Conservation (phyloP, 306 rosid genomes). For the Castanopsis chinensis region DNA sequence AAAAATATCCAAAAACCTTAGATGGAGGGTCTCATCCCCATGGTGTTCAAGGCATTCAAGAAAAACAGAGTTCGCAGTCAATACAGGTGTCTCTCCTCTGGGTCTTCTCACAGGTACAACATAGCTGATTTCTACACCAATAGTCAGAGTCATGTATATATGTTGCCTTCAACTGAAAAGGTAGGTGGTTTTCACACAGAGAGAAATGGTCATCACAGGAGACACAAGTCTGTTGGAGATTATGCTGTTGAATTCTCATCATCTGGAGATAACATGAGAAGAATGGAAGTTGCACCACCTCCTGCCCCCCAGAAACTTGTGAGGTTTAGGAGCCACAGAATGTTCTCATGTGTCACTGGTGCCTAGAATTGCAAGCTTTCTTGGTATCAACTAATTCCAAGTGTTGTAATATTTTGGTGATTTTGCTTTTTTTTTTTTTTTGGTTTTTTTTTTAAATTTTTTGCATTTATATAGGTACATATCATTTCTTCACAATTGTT, state of each 20-base stretch:
- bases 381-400: too few relatives aligned
- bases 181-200: not conserved
- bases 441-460: too few relatives aligned
- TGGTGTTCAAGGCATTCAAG: not conserved
- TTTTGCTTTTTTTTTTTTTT: not conserved
- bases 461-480: not conserved
- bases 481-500: too few relatives aligned
- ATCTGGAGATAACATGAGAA: not conserved
- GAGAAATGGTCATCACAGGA: not conserved
- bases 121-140: not conserved
- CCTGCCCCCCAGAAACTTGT: slow-evolving; percentile 6
- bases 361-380: not conserved
- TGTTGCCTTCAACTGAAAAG: not conserved
- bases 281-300: not conserved
- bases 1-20: not conserved
- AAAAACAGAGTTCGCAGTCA: not conserved
- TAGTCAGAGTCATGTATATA: not conserved
- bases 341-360: not conserved
- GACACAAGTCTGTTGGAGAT: not conserved
- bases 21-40: slow-evolving; percentile 12
- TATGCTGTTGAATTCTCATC: not conserved
- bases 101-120: not conserved
- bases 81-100: not conserved
- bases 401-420: not conserved
- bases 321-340: slow-evolving; percentile 3